These are phyloP conservation scores for Coemansia sp. DNA, from an alignment of 192 early-diverging fungal species.

Conservation along the genomic window DNA sequence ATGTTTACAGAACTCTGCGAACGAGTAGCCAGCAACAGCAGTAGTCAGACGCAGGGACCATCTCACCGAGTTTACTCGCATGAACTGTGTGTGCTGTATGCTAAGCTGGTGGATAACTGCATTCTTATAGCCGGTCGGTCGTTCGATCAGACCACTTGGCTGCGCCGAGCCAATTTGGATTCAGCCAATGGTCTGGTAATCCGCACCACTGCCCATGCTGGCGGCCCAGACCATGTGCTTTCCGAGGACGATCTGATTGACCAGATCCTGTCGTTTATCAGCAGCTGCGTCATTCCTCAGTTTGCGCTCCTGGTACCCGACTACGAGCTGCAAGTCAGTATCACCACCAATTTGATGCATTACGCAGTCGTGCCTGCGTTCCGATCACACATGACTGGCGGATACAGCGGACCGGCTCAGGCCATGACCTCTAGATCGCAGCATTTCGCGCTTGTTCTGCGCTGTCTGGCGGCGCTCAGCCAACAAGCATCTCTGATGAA, in stretches of 20 bases:
- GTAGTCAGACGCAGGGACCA: conserved; percentile 10
- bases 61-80: conserved; percentile 18
- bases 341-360: conserved; percentile 76
- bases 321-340: conserved; percentile 65
- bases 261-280: conserved; percentile 50
- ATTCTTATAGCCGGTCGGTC: conserved; percentile 73
- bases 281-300: conserved; percentile 62
- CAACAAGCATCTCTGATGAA: conserved; percentile 41
- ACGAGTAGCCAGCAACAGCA: conserved; percentile 24
- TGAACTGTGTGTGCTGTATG: conserved; percentile 35
- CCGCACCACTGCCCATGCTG: conserved; percentile 1
- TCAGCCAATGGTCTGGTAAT: conserved; percentile 12
- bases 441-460: conserved; percentile 40
- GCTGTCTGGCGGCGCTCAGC: conserved; percentile 33
- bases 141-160: conserved; percentile 63
- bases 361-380: conserved; percentile 74
- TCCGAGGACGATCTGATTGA: conserved; percentile 69
- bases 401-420: conserved; percentile 40
- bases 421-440: conserved; percentile 29
- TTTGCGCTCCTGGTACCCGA: conserved; percentile 70
- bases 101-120: conserved; percentile 67
- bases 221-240: conserved; percentile 46
- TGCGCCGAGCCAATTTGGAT: conserved; percentile 22
- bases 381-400: conserved; percentile 59
- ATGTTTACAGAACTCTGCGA: conserved; percentile 48